Base-by-base conservation (phyloP, 1,284 basidiomycete genomes). In the Apiotrichum gamsii region DNA sequence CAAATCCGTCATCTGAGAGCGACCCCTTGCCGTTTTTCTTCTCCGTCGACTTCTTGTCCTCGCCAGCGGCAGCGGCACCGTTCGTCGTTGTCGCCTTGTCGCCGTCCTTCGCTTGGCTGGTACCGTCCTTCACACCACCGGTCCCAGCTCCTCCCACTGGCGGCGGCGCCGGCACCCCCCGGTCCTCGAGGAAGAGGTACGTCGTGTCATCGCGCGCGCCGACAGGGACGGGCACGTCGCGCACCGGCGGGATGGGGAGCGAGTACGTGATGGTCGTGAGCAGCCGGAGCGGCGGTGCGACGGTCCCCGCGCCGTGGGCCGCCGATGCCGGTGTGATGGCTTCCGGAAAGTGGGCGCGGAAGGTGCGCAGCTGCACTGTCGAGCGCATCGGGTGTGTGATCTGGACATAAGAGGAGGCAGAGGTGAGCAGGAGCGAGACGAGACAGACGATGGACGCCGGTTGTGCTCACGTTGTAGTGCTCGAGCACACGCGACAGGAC, bases 111-210 rank as follows among this genome's bases (percentile, higher is more conserved):
- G 11, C 11, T n/a, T 21, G 18, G 16, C 31, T 24, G 25, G 38
- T 24, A 14, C 16, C 33, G 25, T 24, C 16, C 19, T 39, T 16
- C 14, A 24, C 32, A 24, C 34, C 49, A 28, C 13, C 15, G 16
- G 14, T 6, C 19, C 44, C 19, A 8, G 29, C 19, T 34, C 28
- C 18, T 33, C 28, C 20, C 25, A 11, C 25, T 8, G 42, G 25
- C 24, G 11, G 18, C n/a, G n/a, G 13, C n/a, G n/a, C 18, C 5
- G 39, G 45, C 23, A 42, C 56, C 4, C 52, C 51, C n/a, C 54
- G 46, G 44, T 64, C 62, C 37, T 69, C 64, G n/a, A 69, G 43
- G 29, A 69, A 62, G 11, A 69, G 48, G 43, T 65, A 67, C 4
- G 64, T 56, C 24, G 52, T 52, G 43, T 69, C 64, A 35, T 65